These are phyloP conservation scores for Starmerella potacharoeniae DNA, from an alignment of 805 yeast genomes.

Conservation along the genomic window DNA sequence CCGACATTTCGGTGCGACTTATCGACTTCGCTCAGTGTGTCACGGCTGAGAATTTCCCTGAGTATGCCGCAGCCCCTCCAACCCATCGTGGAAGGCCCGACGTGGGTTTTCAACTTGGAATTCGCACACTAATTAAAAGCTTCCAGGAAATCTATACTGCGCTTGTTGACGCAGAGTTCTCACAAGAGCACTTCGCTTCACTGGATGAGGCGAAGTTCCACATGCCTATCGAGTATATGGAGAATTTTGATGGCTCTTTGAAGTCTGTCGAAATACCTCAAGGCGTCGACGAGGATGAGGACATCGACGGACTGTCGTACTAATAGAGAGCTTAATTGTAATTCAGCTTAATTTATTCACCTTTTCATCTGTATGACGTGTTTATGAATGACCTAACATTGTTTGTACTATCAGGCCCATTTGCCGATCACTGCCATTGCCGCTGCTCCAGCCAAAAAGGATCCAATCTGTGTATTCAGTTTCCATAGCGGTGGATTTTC, in stretches of 20 bases:
- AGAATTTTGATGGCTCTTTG: conserved; percentile 8
- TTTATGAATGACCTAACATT: background rate
- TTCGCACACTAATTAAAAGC: conserved; percentile 58
- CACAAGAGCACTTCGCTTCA: conserved; percentile 14
- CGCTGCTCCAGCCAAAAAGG: conserved; percentile 47
- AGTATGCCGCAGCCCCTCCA: conserved; percentile 57
- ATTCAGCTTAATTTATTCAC: background rate
- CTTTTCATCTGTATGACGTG: background rate
- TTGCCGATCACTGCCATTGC: conserved; percentile 65
- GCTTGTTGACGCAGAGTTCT: conserved; percentile 36
- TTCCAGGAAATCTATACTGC: conserved; percentile 48
- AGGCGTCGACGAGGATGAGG: background rate
- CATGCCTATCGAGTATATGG: conserved; percentile 4
- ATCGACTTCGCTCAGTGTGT: conserved; percentile 95
- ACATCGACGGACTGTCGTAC: background rate
- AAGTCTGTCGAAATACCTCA: background rate
- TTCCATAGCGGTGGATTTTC: conserved; percentile 35
- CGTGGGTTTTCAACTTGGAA: conserved; percentile 74
- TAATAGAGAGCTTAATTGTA: background rate
- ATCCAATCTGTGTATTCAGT: conserved; percentile 33
- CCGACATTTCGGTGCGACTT: conserved; percentile 36
- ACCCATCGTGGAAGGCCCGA: conserved; percentile 53
- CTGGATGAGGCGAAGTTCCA: conserved; percentile 9
- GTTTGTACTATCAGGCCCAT: conserved; percentile 43
- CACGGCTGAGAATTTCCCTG: conserved; percentile 44